These are phyloP conservation scores for Epichloe elymi DNA, from an alignment of 2,329 filamentous ascomycete genomes.

Conservation along the genomic window DNA sequence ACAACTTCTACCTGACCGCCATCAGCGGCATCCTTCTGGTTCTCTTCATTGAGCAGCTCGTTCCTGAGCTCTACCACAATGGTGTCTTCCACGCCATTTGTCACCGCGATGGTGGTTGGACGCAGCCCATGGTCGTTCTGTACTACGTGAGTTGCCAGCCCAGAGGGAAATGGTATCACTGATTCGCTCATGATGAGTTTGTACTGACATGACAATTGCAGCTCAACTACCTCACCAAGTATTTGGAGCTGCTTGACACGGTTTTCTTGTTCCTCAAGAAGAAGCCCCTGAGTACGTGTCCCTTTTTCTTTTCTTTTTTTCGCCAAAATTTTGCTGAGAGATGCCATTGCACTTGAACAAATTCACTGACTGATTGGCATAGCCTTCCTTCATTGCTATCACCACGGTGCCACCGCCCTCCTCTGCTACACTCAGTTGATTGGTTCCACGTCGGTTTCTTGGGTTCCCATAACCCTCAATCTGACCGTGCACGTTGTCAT, in stretches of 20 bases:
- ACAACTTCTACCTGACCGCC: slow-evolving; percentile 87
- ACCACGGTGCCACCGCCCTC: slow-evolving; percentile 91
- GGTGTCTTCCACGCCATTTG: slow-evolving; percentile 89
- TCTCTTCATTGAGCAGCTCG: slow-evolving; percentile 82
- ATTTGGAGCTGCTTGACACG: slow-evolving; percentile 88
- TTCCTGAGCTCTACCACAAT: slow-evolving; percentile 66
- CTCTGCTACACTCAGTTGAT: slow-evolving; percentile 97
- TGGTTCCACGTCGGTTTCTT: slow-evolving; percentile 83
- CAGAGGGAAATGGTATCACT: background rate
- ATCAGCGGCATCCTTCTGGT: slow-evolving; percentile 71
- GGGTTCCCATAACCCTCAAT: slow-evolving; percentile 90
- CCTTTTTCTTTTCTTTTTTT: too few relatives aligned
- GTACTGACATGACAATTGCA: slow-evolving; percentile 24
- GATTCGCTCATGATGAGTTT: background rate
- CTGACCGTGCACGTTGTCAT: slow-evolving; percentile 92
- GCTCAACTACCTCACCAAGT: slow-evolving; percentile 98
- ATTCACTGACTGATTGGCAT: slow-evolving; percentile 17
- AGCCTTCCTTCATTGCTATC: slow-evolving; percentile 97
- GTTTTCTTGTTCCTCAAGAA: slow-evolving; percentile 98
- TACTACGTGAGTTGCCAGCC: slow-evolving; percentile 68
- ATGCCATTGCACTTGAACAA: background rate
- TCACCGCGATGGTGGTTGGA: slow-evolving; percentile 72
- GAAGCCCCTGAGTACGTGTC: slow-evolving; percentile 64
- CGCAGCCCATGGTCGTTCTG: slow-evolving; percentile 77
- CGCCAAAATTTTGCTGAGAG: background rate